phyloP scores from a whole-genome alignment of 768 basidiomycete species.

The Mycena epipterygia region DNA sequence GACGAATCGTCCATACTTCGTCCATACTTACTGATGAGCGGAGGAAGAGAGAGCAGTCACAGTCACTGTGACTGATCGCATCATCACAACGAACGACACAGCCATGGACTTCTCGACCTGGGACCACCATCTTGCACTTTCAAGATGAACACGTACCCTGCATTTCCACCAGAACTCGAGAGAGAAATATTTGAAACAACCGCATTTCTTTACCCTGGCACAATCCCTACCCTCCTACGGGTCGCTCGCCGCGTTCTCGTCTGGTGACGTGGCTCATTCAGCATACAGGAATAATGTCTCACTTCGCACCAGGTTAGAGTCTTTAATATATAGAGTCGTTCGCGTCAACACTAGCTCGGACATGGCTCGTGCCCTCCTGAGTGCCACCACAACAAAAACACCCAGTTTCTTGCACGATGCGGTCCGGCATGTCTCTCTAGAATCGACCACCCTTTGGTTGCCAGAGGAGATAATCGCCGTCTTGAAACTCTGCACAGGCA shows the following conservation, averaged over 20 bases:
- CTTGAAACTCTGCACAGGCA: neutral
- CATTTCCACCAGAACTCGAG: neutral
- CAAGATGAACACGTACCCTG: too few relatives aligned
- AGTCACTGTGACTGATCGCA: too few relatives aligned
- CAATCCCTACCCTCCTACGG: neutral
- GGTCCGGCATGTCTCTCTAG: neutral
- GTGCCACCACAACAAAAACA: neutral
- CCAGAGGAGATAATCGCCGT: neutral
- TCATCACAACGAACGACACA: too few relatives aligned
- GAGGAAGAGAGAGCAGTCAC: too few relatives aligned
- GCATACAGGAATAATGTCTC: neutral
- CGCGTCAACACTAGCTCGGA: neutral
- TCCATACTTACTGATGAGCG: too few relatives aligned
- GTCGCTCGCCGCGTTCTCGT: neutral
- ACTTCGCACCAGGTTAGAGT: neutral
- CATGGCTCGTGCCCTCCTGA: too few relatives aligned
- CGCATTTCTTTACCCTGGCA: neutral
- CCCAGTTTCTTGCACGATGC: neutral
- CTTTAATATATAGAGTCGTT: neutral
- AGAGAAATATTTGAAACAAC: neutral
- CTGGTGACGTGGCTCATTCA: neutral
- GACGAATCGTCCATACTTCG: too few relatives aligned
- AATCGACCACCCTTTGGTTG: neutral
- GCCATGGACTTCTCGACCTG: too few relatives aligned
- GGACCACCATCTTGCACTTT: too few relatives aligned